phyloP scores from a whole-genome alignment of 2,329 filamentous ascomycete genomes.

The Pseudonectria buxi region DNA sequence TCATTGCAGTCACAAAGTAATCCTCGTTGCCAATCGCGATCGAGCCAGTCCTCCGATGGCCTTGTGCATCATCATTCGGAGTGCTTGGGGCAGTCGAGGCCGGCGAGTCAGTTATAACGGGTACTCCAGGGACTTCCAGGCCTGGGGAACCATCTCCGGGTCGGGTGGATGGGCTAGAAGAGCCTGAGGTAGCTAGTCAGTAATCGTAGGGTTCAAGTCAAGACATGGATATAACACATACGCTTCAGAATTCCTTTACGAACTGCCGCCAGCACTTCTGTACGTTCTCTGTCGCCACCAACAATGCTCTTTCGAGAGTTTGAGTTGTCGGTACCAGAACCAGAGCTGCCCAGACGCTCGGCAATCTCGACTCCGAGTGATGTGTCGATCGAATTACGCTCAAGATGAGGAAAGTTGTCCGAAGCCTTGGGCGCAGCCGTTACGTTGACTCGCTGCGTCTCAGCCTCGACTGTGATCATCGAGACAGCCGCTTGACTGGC shows the following conservation, averaged over 20 bases:
- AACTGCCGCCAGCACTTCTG: conserved; percentile 84
- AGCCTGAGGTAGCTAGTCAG: conserved; percentile 40
- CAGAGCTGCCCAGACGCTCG: conserved; percentile 50
- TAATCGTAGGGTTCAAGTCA: conserved; percentile 10
- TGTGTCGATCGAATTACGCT: conserved; percentile 73
- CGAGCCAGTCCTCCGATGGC: conserved; percentile 60
- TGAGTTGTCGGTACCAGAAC: conserved; percentile 54
- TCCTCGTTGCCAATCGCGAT: conserved; percentile 76
- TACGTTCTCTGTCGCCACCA: conserved; percentile 81
- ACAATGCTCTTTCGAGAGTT: conserved; percentile 78
- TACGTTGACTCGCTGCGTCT: conserved; percentile 75
- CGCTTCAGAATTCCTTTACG: conserved; percentile 95
- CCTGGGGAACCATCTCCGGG: conserved; percentile 51
- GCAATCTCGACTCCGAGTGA: conserved; percentile 39
- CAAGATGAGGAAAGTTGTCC: conserved; percentile 70
- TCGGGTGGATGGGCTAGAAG: conserved; percentile 60
- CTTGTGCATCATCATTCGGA: conserved; percentile 67
- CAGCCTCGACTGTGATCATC: conserved; percentile 92
- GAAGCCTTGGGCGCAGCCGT: conserved; percentile 63
- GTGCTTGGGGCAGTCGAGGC: conserved; percentile 83
- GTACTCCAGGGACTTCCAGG: conserved; percentile 54
- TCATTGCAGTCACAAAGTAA: conserved; percentile 76
- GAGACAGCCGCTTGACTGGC: conserved; percentile 79
- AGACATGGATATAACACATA: conserved; percentile 32
- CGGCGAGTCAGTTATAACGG: conserved; percentile 67